These are phyloP conservation scores for Macrophomina pseudophaseolina DNA, from an alignment of 2,329 filamentous ascomycete species.

Conservation along the genomic window DNA sequence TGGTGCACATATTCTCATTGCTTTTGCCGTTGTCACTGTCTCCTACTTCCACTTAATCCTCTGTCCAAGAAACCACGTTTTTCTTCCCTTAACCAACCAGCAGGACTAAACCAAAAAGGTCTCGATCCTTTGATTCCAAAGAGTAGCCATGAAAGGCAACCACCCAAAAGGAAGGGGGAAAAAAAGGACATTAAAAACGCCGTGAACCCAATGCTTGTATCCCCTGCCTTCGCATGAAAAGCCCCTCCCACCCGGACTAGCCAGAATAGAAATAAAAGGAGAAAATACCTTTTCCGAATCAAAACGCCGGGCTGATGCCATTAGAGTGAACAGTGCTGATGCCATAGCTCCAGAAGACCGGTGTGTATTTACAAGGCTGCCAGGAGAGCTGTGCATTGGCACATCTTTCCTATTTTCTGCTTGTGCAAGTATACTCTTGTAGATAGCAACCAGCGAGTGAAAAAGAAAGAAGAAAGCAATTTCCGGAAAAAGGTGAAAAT, in stretches of 20 bases:
- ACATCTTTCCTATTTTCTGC: neutral
- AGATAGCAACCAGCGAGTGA: conserved; percentile 10
- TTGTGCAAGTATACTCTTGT: conserved; percentile 14
- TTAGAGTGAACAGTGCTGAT: conserved; percentile 2
- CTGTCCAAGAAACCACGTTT: neutral
- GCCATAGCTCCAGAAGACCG: neutral
- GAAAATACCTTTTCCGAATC: neutral
- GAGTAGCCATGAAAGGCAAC: neutral
- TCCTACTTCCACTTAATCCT: neutral
- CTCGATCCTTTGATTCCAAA: neutral
- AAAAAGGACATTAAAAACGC: neutral
- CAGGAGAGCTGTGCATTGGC: neutral
- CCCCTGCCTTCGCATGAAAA: neutral
- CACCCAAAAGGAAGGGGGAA: neutral
- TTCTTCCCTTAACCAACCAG: neutral
- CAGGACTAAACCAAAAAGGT: neutral
- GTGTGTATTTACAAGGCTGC: conserved; percentile 3
- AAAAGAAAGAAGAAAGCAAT: neutral
- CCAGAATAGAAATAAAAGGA: neutral
- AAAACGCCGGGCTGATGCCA: conserved; percentile 20
- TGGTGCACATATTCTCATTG: conserved; percentile 13
- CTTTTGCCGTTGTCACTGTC: neutral
- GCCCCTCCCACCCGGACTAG: neutral
- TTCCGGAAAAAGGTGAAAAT: neutral
- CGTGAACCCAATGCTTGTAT: conserved; percentile 18